phyloP scores from a whole-genome alignment of 148 eudicot species.

The Silene conica region DNA sequence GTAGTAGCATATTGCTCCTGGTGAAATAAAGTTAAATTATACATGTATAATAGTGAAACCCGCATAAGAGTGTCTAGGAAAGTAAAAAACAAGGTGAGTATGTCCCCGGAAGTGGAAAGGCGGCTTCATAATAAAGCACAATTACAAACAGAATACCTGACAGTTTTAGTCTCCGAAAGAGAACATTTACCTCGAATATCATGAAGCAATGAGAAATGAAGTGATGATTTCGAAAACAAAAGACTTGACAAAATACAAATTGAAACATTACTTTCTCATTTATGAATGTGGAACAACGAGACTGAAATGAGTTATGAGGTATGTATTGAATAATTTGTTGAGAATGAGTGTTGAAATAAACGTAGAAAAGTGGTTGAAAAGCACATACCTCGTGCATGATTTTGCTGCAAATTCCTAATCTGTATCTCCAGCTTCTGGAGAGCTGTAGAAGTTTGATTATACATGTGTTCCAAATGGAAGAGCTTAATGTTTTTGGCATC shows the following conservation, averaged over 20 bases:
- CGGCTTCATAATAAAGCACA: not conserved
- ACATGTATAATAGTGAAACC: not conserved
- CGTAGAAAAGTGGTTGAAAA: not conserved
- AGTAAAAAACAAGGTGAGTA: not conserved
- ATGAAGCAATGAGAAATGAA: not conserved
- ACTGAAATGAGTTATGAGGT: not conserved
- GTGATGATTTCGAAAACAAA: too few species aligned
- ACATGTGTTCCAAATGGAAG: conserved; percentile 23
- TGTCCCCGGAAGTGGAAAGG: not conserved
- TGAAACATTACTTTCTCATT: too few species aligned
- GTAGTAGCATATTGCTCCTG: too few species aligned
- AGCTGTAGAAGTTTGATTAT: conserved; percentile 9
- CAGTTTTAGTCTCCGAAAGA: not conserved
- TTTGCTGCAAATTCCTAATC: conserved; percentile 23
- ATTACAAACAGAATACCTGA: not conserved
- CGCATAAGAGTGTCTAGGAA: not conserved
- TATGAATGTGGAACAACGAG: not conserved
- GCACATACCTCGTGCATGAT: conserved; percentile 23
- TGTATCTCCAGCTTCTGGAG: conserved; percentile 19
- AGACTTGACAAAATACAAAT: too few species aligned
- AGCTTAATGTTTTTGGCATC: conserved; percentile 29
- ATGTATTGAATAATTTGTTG: too few species aligned
- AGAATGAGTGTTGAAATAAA: not conserved
- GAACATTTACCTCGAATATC: not conserved
- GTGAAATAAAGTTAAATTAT: too few species aligned